A percentile compares a stretch with the other conserved stretches of the same genome.
phyloP scores from a whole-genome alignment of 2,329 filamentous ascomycete species.

The Trichoderma sp. region DNA sequence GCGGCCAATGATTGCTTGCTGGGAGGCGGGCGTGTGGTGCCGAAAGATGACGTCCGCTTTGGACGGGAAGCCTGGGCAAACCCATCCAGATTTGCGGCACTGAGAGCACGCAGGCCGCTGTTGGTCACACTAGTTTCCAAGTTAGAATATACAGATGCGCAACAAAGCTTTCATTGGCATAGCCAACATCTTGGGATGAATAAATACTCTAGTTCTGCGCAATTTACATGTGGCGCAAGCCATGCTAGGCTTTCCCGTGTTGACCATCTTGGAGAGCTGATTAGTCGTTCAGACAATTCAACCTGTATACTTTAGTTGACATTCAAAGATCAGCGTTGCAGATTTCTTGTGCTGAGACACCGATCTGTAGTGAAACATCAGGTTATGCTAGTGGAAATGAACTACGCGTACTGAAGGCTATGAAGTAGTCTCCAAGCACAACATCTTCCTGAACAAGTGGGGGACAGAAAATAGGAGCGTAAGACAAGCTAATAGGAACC shows the following conservation, averaged over 20 bases:
- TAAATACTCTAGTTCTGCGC: constrained; percentile 25
- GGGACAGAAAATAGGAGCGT: background rate
- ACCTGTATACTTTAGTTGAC: background rate
- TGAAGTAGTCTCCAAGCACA: background rate
- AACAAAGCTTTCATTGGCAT: background rate
- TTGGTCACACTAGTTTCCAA: constrained; percentile 24
- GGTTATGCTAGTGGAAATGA: background rate
- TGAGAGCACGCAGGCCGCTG: constrained; percentile 23
- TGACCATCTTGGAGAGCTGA: background rate
- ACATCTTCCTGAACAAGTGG: background rate
- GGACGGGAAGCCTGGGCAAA: constrained; percentile 22
- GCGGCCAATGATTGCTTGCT: background rate
- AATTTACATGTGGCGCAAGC: constrained; percentile 26
- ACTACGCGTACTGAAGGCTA: background rate
- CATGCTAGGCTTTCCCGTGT: constrained; percentile 24
- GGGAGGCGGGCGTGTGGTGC: constrained; percentile 11
- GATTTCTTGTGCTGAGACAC: background rate
- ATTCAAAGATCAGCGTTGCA: background rate
- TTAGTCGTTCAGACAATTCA: background rate
- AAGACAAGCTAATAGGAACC: background rate
- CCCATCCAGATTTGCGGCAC: constrained; percentile 24
- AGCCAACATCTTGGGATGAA: background rate
- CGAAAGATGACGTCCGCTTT: constrained; percentile 21
- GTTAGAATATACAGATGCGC: background rate
- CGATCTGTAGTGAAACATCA: background rate